Evolutionary conservation across 192 early-diverging fungal species (phyloP), one percentile per base, ranked within the genome.

Genomic region (Gaertneriomyces sp.): DNA sequence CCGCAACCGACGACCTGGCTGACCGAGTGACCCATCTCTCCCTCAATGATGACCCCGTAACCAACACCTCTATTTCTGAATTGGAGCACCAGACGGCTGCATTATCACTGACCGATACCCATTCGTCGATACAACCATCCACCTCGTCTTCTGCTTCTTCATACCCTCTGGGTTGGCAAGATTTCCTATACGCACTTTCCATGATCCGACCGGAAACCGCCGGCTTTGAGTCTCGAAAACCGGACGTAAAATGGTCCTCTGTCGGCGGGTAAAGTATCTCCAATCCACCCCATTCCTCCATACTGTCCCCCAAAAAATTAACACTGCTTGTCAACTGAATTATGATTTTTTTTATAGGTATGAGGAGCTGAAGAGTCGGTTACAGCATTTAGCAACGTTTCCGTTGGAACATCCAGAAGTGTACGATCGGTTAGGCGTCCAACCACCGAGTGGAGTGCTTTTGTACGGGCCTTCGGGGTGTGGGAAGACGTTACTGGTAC

Each of bases 401-500:
- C 79, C 91, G 39, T 16, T 88, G 16, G 57, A 84, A 45, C 71
- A 80, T 11, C 72, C 83, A 16, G 74, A 88, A 45, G 69, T 74
- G 0, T 88, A 79, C 67, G 67, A 62, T 5, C 52, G 63, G 42
- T 75, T 95, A 40, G 94, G 94, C 0, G 78, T 92, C 4, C 71
- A 68, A 14, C 87, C 92, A 6, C 88, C 92, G 0, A 77, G 86
- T 9, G 96, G 96, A 5, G 66, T 98, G n/a, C 68, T 98, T 41
- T 79, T 98, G 4, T 90, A 95, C 61, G 96, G 96, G 0, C 93
- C 96, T 6, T 83, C 93, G 17, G 95, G 93, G 14, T 96, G 94
- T 64, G 96, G 96, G 45, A 98, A 98, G 66, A 93, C 94, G 0
- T 67, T 85, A 16, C 63, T 98, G 44, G 90, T 90, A 1, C 85